These are phyloP conservation scores for Zygotorulaspora mrakii DNA, from an alignment of 1,139 yeast genomes.

Conservation along the genomic window DNA sequence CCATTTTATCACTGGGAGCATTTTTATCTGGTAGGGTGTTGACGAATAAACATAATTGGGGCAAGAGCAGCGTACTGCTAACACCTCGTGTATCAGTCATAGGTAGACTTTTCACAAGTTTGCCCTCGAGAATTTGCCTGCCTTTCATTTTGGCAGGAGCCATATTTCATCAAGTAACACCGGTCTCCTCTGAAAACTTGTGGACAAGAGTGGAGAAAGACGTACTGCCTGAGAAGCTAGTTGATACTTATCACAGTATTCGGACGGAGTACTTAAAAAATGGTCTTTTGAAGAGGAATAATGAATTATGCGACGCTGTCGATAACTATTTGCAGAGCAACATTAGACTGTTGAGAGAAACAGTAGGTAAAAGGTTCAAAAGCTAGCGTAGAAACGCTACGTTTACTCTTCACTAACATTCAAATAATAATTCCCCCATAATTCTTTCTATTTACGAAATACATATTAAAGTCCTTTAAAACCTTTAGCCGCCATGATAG, in stretches of 20 bases:
- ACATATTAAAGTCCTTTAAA: not conserved
- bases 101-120: constrained; percentile 22
- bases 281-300: constrained; percentile 17
- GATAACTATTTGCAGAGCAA: constrained; percentile 15
- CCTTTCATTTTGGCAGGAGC: constrained; percentile 27
- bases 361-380: constrained; percentile 11
- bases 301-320: constrained; percentile 6
- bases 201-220: constrained; percentile 19
- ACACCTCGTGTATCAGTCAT: constrained; percentile 15
- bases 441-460: not conserved
- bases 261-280: constrained; percentile 17
- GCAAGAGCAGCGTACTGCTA: constrained; percentile 11
- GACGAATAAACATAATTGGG: constrained; percentile 28
- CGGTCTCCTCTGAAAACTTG: constrained; percentile 25
- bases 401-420: too few species aligned
- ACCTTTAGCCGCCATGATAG: constrained; percentile 11
- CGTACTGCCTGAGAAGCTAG: constrained; percentile 21
- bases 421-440: constrained; percentile 4
- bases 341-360: constrained; percentile 15
- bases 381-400: too few species aligned
- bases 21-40: constrained; percentile 29
- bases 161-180: constrained; percentile 23
- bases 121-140: constrained; percentile 28
- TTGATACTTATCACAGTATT: constrained; percentile 15
- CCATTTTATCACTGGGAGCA: constrained; percentile 26